Evolutionary conservation across 495 filamentous ascomycete genomes (phyloP).

Genomic region (Beverwykella pulmonaria): DNA sequence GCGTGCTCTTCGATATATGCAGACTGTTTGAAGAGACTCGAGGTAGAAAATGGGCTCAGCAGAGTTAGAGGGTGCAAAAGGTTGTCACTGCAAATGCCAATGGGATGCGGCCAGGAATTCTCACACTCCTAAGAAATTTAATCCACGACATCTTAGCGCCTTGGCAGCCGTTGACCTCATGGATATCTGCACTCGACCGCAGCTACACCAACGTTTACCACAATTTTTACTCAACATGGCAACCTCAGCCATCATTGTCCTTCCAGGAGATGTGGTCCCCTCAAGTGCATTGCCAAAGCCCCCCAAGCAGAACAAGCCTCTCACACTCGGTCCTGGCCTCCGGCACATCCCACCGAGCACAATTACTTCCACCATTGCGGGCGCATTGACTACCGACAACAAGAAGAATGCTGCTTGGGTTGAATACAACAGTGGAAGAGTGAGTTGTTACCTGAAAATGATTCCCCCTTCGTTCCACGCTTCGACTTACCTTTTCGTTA

Average conservation of each 20-base stretch:
- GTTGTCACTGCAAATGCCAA: not conserved
- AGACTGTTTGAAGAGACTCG: constrained; percentile 16
- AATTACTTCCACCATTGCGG: constrained; percentile 76
- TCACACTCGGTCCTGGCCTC: constrained; percentile 85
- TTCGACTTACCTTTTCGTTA: not conserved
- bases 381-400: constrained; percentile 71
- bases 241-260: constrained; percentile 58
- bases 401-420: constrained; percentile 81
- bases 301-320: constrained; percentile 62
- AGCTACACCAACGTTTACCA: not conserved
- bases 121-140: constrained; percentile 18
- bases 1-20: not conserved
- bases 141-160: constrained; percentile 25
- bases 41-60: not conserved
- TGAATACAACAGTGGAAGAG: constrained; percentile 67
- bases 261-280: constrained; percentile 80
- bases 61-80: not conserved
- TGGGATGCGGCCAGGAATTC: not conserved
- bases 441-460: constrained; percentile 42
- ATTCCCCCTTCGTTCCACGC: not conserved
- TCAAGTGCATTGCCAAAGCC: constrained; percentile 61
- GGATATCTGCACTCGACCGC: not conserved
- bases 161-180: not conserved
- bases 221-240: not conserved
- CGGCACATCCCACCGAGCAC: constrained; percentile 70